Conservation (phyloP, 164 flowering plant genomes). For the Saururus chinensis region DNA sequence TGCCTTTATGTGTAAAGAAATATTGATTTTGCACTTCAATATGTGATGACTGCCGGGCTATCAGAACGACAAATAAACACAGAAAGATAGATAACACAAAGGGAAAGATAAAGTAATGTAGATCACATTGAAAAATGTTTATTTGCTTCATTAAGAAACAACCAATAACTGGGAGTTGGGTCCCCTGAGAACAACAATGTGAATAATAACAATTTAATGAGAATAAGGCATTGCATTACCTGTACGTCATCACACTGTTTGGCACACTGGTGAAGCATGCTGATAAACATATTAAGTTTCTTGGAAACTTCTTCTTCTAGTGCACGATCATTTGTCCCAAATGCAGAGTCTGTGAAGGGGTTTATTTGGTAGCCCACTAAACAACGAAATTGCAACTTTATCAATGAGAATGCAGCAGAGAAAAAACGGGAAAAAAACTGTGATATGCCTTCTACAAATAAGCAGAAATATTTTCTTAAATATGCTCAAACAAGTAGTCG, state of each 20-base stretch:
- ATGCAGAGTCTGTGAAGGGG: constrained; percentile 19
- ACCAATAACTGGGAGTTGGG: too few relatives aligned
- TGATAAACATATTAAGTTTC: constrained; percentile 24
- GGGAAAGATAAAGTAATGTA: too few relatives aligned
- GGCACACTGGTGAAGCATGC: constrained; percentile 30
- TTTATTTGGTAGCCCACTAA: constrained; percentile 42
- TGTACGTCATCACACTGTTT: constrained; percentile 24
- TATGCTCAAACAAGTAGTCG: background rate
- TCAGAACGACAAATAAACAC: too few relatives aligned
- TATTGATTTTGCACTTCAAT: too few relatives aligned
- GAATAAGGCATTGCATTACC: constrained; percentile 18
- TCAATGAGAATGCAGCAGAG: background rate
- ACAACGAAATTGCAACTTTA: background rate
- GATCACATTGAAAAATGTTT: too few relatives aligned
- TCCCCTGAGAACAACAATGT: too few relatives aligned
- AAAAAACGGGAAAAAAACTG: background rate
- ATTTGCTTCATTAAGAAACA: too few relatives aligned
- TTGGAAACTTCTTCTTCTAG: constrained; percentile 33
- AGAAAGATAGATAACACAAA: too few relatives aligned
- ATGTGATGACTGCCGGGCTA: too few relatives aligned
- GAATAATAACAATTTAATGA: too few relatives aligned
- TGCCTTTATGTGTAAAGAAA: too few relatives aligned
- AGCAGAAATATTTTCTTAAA: background rate
- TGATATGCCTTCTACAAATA: too few relatives aligned
- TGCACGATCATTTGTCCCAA: constrained; percentile 27